phyloP scores from a whole-genome alignment of 352 stramenopile species.

The Halophytophthora batemanensis region DNA sequence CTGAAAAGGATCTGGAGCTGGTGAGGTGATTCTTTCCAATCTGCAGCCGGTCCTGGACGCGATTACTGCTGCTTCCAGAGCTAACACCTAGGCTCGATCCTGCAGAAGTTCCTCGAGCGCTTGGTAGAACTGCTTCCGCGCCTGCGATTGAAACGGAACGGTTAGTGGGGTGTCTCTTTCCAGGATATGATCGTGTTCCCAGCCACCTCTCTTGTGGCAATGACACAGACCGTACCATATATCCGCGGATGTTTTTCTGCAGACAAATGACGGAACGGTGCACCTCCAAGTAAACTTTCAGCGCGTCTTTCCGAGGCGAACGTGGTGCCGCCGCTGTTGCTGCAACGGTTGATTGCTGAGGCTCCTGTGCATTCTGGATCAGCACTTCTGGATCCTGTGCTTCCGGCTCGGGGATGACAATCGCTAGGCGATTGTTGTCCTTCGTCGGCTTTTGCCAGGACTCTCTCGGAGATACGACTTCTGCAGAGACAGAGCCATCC shows the following conservation, averaged over 20 bases:
- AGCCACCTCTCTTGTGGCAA: too few species aligned
- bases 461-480: not conserved
- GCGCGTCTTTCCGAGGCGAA: constrained; percentile 10
- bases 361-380: not conserved
- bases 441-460: not conserved
- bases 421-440: not conserved
- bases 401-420: not conserved
- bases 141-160: too few species aligned
- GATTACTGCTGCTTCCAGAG: too few species aligned
- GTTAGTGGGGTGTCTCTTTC: too few species aligned
- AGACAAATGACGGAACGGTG: constrained; percentile 23
- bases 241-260: constrained; percentile 24
- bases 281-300: constrained; percentile 22
- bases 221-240: constrained; percentile 13
- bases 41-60: too few species aligned
- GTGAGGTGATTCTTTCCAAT: too few species aligned
- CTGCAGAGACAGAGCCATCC: not conserved
- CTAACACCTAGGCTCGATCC: too few species aligned
- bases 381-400: too few species aligned
- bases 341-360: not conserved
- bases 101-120: too few species aligned
- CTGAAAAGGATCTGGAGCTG: too few species aligned
- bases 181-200: too few species aligned
- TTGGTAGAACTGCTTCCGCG: too few species aligned
- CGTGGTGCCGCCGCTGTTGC: not conserved